Conservation (phyloP, 768 basidiomycete species). For the Russula olivacea region DNA sequence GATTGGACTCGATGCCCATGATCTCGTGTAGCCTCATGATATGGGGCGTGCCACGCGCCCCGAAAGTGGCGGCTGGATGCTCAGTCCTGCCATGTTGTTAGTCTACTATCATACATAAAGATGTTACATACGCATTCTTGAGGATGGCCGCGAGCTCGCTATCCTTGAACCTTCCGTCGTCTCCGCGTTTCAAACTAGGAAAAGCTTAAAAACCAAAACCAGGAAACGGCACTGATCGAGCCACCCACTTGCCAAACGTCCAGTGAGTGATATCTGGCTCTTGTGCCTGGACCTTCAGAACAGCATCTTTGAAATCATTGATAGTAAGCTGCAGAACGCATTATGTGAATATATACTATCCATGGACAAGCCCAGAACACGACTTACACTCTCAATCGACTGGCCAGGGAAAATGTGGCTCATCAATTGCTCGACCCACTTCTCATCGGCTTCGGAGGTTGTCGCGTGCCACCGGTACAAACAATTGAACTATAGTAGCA, state of each 20-base stretch:
- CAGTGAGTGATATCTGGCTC: slow-evolving; percentile 52
- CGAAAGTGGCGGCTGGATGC: slow-evolving; percentile 65
- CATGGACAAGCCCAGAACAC: background rate
- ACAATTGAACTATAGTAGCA: slow-evolving; percentile 63
- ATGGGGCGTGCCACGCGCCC: slow-evolving; percentile 67
- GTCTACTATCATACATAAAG: background rate
- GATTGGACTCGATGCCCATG: slow-evolving; percentile 76
- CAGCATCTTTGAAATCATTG: slow-evolving; percentile 48
- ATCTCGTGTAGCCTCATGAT: slow-evolving; percentile 73
- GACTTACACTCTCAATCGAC: slow-evolving; percentile 36
- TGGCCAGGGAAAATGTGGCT: slow-evolving; percentile 49
- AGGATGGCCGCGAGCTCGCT: slow-evolving; percentile 61
- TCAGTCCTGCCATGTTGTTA: slow-evolving; percentile 46
- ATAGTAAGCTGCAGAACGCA: slow-evolving; percentile 32
- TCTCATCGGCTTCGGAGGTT: slow-evolving; percentile 62
- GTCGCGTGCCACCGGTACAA: slow-evolving; percentile 86
- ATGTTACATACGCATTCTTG: slow-evolving; percentile 53
- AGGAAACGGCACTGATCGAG: background rate
- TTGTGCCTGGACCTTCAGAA: slow-evolving; percentile 34
- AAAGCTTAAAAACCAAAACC: background rate
- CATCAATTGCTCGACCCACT: slow-evolving; percentile 55
- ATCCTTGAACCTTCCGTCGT: slow-evolving; percentile 59
- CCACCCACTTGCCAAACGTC: slow-evolving; percentile 57
- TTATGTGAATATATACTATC: background rate
- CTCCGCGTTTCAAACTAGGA: slow-evolving; percentile 53